A percentile compares a stretch with the other conserved stretches of the same genome.
These are phyloP conservation scores for Rhododendron williamsianum DNA, from an alignment of 148 eudicot species.

Conservation along the genomic window DNA sequence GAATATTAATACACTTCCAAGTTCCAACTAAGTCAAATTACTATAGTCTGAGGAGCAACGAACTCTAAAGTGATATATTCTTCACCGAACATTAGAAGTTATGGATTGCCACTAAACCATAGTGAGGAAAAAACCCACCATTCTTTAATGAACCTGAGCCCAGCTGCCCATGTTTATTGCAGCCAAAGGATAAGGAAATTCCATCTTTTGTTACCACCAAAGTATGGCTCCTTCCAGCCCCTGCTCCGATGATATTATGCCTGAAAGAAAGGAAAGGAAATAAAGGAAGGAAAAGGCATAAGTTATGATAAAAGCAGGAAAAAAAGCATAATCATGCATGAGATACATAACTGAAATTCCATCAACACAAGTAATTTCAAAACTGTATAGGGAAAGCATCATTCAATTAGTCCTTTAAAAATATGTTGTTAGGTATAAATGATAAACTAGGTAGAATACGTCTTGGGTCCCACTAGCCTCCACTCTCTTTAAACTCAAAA, in stretches of 20 bases:
- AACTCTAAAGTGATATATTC: background rate
- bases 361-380: background rate
- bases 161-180: slow-evolving; percentile 98
- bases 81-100: no score
- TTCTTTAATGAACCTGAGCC: slow-evolving; percentile 78
- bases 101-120: background rate
- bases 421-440: background rate
- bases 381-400: background rate
- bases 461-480: background rate
- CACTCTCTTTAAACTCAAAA: background rate
- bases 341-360: background rate
- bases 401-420: background rate
- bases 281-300: background rate
- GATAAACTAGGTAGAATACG: background rate
- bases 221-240: slow-evolving; percentile 72
- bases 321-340: background rate
- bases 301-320: background rate
- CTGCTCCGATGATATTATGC: slow-evolving; percentile 68
- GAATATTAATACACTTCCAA: background rate
- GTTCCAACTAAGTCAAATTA: background rate
- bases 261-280: slow-evolving; percentile 27
- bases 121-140: slow-evolving; percentile 38
- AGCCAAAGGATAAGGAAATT: slow-evolving; percentile 75
- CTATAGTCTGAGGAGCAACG: no score
- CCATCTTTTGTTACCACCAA: slow-evolving; percentile 81